phyloP scores from a whole-genome alignment of 73 alveolate species.

The Stentor roeselii region DNA sequence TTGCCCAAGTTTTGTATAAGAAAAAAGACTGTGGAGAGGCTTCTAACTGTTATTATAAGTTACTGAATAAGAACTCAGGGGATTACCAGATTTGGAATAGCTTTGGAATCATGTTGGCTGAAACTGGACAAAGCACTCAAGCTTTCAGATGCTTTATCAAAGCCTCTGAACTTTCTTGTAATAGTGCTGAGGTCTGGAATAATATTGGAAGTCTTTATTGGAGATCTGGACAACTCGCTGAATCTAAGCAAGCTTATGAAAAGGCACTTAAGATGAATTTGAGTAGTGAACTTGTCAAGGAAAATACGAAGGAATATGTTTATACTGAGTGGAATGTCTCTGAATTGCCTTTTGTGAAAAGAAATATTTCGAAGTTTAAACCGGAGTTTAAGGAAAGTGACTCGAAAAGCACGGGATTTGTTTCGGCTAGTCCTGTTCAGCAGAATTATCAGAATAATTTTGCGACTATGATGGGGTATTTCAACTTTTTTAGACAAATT shows the following conservation, averaged over 20 bases:
- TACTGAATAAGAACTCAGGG: conserved; percentile 1
- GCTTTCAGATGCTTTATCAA: neutral
- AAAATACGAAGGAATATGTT: neutral
- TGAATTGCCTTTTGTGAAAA: neutral
- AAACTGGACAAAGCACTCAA: neutral
- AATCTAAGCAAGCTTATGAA: neutral
- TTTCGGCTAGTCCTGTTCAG: neutral
- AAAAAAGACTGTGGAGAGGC: neutral
- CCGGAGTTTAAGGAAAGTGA: neutral
- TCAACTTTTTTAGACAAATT: neutral
- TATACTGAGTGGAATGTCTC: neutral
- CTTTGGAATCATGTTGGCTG: neutral
- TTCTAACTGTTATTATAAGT: neutral
- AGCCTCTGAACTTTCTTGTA: neutral
- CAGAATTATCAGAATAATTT: neutral
- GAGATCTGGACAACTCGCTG: neutral
- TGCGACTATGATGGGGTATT: neutral
- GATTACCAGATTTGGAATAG: neutral
- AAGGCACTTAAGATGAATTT: neutral
- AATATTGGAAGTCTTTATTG: neutral
- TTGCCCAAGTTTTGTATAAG: neutral
- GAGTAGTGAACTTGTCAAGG: neutral
- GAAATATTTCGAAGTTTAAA: neutral
- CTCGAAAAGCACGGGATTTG: neutral
- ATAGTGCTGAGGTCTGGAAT: conserved; percentile 6